phyloP scores from a whole-genome alignment of 192 early-diverging fungal species.

The Anaeromyces robustus region DNA sequence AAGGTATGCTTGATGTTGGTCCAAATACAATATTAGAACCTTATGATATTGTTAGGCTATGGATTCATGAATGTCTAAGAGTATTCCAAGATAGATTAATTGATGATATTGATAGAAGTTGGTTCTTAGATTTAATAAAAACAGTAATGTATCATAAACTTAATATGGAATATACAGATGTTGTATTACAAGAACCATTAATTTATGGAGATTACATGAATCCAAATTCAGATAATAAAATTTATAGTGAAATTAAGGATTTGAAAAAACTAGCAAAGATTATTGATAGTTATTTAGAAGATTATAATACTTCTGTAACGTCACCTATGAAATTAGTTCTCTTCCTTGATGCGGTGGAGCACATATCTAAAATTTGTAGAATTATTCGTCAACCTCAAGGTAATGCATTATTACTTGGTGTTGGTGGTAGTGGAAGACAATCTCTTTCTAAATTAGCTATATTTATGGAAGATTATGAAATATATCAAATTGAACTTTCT shows the following conservation, averaged over 20 bases:
- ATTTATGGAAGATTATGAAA: conserved; percentile 36
- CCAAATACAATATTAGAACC: conserved; percentile 18
- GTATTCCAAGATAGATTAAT: conserved; percentile 41
- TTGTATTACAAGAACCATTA: conserved; percentile 31
- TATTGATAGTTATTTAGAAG: conserved; percentile 31
- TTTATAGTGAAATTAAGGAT: conserved; percentile 32
- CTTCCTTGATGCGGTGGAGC: conserved; percentile 41
- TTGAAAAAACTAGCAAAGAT: conserved; percentile 25
- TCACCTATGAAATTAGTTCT: conserved; percentile 49
- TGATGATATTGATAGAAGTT: conserved; percentile 32
- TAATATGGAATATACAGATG: conserved; percentile 17
- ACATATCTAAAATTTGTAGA: conserved; percentile 33
- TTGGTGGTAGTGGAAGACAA: conserved; percentile 40
- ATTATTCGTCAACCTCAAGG: conserved; percentile 36
- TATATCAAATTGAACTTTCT: conserved; percentile 40
- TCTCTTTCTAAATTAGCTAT: conserved; percentile 35
- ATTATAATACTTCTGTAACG: conserved; percentile 35
- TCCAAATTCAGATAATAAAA: conserved; percentile 20
- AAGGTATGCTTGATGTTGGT: conserved; percentile 26
- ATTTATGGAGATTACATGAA: conserved; percentile 38
- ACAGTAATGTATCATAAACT: conserved; percentile 29
- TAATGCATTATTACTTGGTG: conserved; percentile 39
- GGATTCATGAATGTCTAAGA: conserved; percentile 38
- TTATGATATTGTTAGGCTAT: conserved; percentile 28
- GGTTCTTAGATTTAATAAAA: conserved; percentile 25